These are phyloP conservation scores for Canavalia gladiata DNA, from an alignment of 306 rosid species.

Conservation along the genomic window DNA sequence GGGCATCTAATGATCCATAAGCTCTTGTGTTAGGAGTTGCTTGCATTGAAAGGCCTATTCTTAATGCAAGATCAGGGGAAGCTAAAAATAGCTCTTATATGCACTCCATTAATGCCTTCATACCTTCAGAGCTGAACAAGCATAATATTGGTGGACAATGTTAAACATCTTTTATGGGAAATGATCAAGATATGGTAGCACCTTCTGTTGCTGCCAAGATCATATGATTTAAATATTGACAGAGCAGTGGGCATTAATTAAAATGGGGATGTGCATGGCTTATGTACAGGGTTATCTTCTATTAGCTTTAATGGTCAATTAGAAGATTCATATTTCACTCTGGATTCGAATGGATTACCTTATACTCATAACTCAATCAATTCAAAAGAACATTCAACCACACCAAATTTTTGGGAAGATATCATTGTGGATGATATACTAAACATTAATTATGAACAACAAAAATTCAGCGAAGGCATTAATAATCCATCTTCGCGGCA, in stretches of 20 bases:
- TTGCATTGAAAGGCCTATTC: conserved; percentile 45
- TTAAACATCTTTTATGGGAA: conserved; percentile 42
- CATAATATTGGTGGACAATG: conserved; percentile 41
- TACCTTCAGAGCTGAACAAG: conserved; percentile 41
- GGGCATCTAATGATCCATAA: conserved; percentile 44
- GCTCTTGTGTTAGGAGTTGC: conserved; percentile 26
- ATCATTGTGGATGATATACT: conserved; percentile 50
- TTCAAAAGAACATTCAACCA: conserved; percentile 50
- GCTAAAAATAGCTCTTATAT: conserved; percentile 34
- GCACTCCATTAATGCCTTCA: conserved; percentile 27
- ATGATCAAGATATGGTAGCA: conserved; percentile 45
- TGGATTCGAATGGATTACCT: conserved; percentile 40
- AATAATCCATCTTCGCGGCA: conserved; percentile 39
- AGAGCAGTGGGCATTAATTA: conserved; percentile 37
- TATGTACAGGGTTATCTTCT: conserved; percentile 53
- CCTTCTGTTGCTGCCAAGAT: conserved; percentile 38
- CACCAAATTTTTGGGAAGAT: conserved; percentile 59
- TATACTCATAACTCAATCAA: conserved; percentile 30
- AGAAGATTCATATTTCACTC: conserved; percentile 43
- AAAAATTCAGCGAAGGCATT: conserved; percentile 38
- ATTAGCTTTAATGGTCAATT: conserved; percentile 43
- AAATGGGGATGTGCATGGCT: conserved; percentile 48
- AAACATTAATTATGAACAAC: conserved; percentile 42
- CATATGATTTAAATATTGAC: conserved; percentile 39
- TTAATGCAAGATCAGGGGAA: conserved; percentile 40